Percentiles rank a stretch among this genome's conserved stretches.
phyloP scores from a whole-genome alignment of 108 stramenopile species.

The Seminavis robusta region DNA sequence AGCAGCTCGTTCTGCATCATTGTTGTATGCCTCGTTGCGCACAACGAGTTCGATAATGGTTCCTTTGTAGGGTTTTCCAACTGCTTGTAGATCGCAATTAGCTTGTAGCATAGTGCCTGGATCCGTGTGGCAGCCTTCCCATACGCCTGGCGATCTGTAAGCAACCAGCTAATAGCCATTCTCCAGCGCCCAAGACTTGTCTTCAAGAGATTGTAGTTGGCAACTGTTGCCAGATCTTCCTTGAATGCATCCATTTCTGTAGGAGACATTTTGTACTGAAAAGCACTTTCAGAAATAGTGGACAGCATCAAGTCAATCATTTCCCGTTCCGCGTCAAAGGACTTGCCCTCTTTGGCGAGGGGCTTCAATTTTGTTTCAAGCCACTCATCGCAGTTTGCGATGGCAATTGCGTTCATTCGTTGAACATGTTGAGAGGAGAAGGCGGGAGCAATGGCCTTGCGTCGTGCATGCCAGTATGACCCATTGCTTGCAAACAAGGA shows the following conservation, averaged over 20 bases:
- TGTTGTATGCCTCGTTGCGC: neutral
- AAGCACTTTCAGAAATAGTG: conserved; percentile 27
- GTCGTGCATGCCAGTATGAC: no score
- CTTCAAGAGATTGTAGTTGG: neutral
- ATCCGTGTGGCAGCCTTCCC: neutral
- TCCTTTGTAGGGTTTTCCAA: no score
- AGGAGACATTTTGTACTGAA: conserved; percentile 18
- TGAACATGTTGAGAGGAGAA: conserved; percentile 14
- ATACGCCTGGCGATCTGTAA: neutral
- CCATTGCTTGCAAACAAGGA: no score
- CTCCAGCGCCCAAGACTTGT: neutral
- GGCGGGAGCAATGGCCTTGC: conserved; percentile 3
- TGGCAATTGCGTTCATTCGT: conserved; percentile 12
- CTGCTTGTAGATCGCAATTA: conserved; percentile 3
- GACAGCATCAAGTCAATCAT: conserved; percentile 16
- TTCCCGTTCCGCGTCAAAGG: conserved; percentile 19
- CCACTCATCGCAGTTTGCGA: conserved; percentile 7
- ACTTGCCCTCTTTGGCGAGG: neutral
- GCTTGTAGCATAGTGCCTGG: neutral
- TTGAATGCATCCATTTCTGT: conserved; percentile 2
- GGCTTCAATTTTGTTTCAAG: neutral
- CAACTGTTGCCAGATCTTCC: neutral
- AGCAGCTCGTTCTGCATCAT: conserved; percentile 8
- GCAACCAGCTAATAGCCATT: neutral
- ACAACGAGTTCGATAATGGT: neutral